These are phyloP conservation scores for Syzygium aromaticum DNA, from an alignment of 345 rosid genomes.

Conservation along the genomic window DNA sequence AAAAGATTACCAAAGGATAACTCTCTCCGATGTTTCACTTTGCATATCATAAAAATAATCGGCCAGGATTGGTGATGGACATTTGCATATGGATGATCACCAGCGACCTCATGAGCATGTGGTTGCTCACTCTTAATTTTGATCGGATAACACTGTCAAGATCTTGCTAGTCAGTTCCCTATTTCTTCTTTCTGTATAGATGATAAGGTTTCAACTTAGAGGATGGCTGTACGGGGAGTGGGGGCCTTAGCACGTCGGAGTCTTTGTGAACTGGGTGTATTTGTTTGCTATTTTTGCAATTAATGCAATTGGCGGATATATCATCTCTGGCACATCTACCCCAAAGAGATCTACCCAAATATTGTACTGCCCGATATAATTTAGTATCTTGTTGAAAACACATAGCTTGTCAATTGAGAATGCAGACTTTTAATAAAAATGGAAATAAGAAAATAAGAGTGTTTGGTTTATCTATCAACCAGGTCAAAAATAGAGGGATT, in stretches of 20 bases:
- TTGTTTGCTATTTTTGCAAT: not conserved
- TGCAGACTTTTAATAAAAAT: not conserved
- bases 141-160: not conserved
- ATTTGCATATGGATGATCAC: not conserved
- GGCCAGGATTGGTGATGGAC: not conserved
- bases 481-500: not conserved
- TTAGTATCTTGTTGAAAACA: not conserved
- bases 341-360: not conserved
- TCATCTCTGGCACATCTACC: not conserved
- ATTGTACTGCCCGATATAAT: not conserved
- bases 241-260: not conserved
- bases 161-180: not conserved
- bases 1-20: not conserved
- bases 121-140: not conserved
- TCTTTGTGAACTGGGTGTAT: not conserved
- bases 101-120: not conserved
- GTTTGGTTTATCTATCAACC: not conserved
- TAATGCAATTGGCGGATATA: not conserved
- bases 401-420: not conserved
- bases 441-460: not conserved
- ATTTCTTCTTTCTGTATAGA: not conserved
- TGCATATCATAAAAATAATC: not conserved
- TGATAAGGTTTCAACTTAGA: not conserved
- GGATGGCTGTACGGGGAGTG: not conserved
- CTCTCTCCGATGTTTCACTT: not conserved